phyloP scores from a whole-genome alignment of 768 basidiomycete species.

The Podaxis pistillaris region DNA sequence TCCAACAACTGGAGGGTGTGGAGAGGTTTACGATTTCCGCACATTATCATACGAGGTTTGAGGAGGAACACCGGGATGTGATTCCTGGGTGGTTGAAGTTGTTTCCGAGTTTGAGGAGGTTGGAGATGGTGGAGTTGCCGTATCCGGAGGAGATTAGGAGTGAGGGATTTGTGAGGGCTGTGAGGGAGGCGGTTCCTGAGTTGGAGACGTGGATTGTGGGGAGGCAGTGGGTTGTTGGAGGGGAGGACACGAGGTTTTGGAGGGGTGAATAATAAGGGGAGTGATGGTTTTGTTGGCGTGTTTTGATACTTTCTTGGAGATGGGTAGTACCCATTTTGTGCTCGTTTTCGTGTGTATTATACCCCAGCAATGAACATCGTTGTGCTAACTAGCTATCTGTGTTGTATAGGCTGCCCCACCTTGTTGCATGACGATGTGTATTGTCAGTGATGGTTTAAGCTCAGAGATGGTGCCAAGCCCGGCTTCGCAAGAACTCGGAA shows the following conservation, averaged over 20 bases:
- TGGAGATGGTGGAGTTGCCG: conserved; percentile 1
- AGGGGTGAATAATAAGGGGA: background rate
- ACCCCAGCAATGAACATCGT: too few relatives aligned
- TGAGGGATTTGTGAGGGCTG: background rate
- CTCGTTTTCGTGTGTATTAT: too few relatives aligned
- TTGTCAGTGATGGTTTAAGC: too few relatives aligned
- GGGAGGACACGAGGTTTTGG: background rate
- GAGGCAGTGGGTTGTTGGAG: background rate
- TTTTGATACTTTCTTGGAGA: too few relatives aligned
- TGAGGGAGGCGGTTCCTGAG: background rate
- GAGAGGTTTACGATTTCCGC: background rate
- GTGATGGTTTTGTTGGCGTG: background rate
- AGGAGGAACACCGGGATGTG: background rate
- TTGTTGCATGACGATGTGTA: too few relatives aligned
- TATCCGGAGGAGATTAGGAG: background rate
- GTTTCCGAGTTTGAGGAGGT: background rate
- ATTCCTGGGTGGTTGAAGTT: background rate
- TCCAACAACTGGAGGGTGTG: background rate
- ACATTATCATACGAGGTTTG: background rate
- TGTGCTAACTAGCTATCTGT: too few relatives aligned
- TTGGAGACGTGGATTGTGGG: conserved; percentile 1
- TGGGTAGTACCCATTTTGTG: too few relatives aligned
- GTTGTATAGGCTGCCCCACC: too few relatives aligned
- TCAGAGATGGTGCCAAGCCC: too few relatives aligned
- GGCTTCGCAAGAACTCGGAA: too few relatives aligned